Base-by-base conservation (phyloP, 1,284 basidiomycete genomes). In the Trichosporon sp. region DNA sequence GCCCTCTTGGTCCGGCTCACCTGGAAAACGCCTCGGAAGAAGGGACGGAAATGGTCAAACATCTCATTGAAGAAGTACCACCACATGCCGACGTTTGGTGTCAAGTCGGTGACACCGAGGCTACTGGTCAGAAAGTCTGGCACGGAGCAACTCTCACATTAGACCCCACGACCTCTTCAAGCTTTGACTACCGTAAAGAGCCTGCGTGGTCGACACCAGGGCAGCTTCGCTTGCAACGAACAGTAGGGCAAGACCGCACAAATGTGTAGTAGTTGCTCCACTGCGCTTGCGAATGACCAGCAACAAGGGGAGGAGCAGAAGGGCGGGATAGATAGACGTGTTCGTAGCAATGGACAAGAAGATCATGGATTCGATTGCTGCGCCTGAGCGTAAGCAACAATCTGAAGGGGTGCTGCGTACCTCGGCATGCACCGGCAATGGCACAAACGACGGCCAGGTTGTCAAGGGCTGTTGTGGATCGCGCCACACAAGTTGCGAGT, bases 61-160 rank as follows among this genome's bases (percentile, higher is more conserved):
- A 98, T 98, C 78, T 99, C 95, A 13, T 94, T 97, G 81, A 98
- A 97, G 81, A 98, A 98, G 81, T 99, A 99, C 96, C 96, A 99
- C 89, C 92, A 94, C 37, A 98, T 82, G 3, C 95, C 95, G 8
- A 92, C 87, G 73, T 95, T 97, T 0, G 96, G 96, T 5, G 92
- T 92, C 61, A 98, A 80, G 76, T 95, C 93, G 3, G 89, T 88
- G 7, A 94, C 85, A 4, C 83, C 85, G 23, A 90, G 71, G 46
- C 89, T 91, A 68, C 19, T 27, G n/a, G 36, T 61, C 4, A 54
- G 36, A 13, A n/a, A 16, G 14, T 16, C 5, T 4, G 14, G 3
- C 27, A 5, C 1, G 49, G 14, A 16, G 19, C 2, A n/a, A 7
- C 13, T 83, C 89, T 72, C 73, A 95, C 93, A 87, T 87, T 59